Conservation (phyloP, 352 stramenopile genomes). For the Globisporangium okanoganense region DNA sequence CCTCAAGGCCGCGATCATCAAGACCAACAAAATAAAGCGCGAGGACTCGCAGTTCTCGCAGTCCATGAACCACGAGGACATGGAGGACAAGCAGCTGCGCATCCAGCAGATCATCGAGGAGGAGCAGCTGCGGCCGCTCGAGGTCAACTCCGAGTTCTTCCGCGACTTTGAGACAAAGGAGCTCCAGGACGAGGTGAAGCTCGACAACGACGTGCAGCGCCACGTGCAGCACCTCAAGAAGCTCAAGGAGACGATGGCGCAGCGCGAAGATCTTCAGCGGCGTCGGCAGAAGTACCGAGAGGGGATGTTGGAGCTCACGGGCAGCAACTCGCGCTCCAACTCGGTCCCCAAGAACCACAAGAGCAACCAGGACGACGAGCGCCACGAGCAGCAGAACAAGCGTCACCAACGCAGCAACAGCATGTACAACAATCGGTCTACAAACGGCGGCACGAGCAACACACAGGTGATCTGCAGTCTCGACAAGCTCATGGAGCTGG, state of each 20-base stretch:
- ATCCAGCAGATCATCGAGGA: conserved; percentile 92
- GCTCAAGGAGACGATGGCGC: conserved; percentile 64
- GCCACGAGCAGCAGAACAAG: conserved; percentile 6
- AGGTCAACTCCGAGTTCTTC: conserved; percentile 89
- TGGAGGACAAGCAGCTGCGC: conserved; percentile 80
- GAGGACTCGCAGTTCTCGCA: conserved; percentile 56
- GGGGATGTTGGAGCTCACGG: conserved; percentile 51
- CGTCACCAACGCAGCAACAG: conserved; percentile 22
- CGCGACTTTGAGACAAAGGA: conserved; percentile 79
- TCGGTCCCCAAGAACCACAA: conserved; percentile 23
- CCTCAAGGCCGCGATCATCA: conserved; percentile 89
- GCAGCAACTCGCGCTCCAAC: conserved; percentile 21
- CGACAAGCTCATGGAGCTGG: conserved; percentile 87
- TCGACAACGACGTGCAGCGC: conserved; percentile 85
- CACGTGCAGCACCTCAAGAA: conserved; percentile 85
- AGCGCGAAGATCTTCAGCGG: conserved; percentile 58
- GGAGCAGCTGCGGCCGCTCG: conserved; percentile 88
- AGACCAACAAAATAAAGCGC: conserved; percentile 83
- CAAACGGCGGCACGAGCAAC: conserved; percentile 16
- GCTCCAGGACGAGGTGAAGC: conserved; percentile 45
- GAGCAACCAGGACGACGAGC: conserved; percentile 49
- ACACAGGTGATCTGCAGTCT: conserved; percentile 69
- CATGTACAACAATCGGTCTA: conserved; percentile 26
- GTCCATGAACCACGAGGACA: conserved; percentile 48
- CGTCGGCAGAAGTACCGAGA: conserved; percentile 62